A percentile compares a stretch with the other conserved stretches of the same genome.
phyloP scores from a whole-genome alignment of 164 flowering plant species.

The Magnolia changhungtana region DNA sequence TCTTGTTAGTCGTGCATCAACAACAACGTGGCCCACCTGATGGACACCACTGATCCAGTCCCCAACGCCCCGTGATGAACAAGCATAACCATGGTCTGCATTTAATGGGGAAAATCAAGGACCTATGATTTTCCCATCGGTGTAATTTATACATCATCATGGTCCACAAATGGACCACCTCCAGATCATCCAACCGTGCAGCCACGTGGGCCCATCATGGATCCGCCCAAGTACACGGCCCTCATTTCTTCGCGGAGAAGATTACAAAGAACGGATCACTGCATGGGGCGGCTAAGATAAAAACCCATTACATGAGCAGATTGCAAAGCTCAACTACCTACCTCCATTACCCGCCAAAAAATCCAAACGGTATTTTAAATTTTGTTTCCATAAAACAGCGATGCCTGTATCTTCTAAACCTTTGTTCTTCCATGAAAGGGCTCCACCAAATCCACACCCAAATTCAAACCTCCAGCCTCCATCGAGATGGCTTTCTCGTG shows the following conservation, averaged over 20 bases:
- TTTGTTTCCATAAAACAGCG: constrained; percentile 4
- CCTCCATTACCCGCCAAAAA: neutral
- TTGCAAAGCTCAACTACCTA: neutral
- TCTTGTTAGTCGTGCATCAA: no score
- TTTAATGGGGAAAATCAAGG: no score
- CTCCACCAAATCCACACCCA: constrained; percentile 18
- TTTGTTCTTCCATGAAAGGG: constrained; percentile 8
- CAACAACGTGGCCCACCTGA: no score
- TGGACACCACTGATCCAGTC: no score
- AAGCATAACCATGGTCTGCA: no score
- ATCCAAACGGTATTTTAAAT: constrained; percentile 4
- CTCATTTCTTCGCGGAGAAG: neutral
- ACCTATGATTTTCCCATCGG: no score
- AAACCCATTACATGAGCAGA: neutral
- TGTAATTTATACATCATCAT: no score
- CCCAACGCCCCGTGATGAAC: no score
- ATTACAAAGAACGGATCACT: neutral
- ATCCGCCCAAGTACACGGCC: neutral
- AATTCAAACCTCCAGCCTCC: constrained; percentile 9
- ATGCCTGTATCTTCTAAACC: constrained; percentile 7
- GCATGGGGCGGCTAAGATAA: neutral
- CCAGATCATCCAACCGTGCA: neutral
- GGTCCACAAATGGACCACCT: neutral
- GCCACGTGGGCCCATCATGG: neutral
- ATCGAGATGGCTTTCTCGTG: constrained; percentile 7